Evolutionary conservation across 164 flowering plant species (phyloP).

Genomic region (Dillenia suffruticosa): DNA sequence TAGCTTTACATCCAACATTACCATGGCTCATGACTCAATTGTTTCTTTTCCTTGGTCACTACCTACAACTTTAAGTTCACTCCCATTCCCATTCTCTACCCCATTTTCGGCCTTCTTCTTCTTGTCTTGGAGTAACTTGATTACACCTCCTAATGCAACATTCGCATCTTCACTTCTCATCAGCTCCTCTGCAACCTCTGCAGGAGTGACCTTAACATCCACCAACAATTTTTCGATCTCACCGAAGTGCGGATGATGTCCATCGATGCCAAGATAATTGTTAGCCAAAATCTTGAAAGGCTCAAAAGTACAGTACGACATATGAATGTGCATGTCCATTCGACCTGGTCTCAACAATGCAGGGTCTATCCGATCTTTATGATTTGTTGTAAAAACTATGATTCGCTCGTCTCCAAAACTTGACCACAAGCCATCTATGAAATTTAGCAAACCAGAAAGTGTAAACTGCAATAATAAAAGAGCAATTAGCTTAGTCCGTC

Average conservation of each 20-base stretch:
- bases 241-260: not conserved
- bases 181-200: constrained; percentile 14
- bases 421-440: constrained; percentile 46
- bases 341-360: constrained; percentile 42
- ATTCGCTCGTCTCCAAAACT: constrained; percentile 48
- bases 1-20: too few species aligned
- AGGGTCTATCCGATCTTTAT: constrained; percentile 34
- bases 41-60: too few species aligned
- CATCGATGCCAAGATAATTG: not conserved
- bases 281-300: not conserved
- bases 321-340: constrained; percentile 45
- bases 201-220: constrained; percentile 6
- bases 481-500: too few species aligned
- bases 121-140: not conserved
- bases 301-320: not conserved
- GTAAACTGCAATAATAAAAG: constrained; percentile 23
- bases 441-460: constrained; percentile 35
- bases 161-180: constrained; percentile 5
- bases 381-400: constrained; percentile 40
- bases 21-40: too few species aligned
- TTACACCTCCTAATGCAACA: constrained; percentile 2
- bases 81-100: too few species aligned
- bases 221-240: constrained; percentile 3
- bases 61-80: too few species aligned
- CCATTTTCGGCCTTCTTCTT: too few species aligned